phyloP scores from a whole-genome alignment of 805 yeast species.

The Candida maris region DNA sequence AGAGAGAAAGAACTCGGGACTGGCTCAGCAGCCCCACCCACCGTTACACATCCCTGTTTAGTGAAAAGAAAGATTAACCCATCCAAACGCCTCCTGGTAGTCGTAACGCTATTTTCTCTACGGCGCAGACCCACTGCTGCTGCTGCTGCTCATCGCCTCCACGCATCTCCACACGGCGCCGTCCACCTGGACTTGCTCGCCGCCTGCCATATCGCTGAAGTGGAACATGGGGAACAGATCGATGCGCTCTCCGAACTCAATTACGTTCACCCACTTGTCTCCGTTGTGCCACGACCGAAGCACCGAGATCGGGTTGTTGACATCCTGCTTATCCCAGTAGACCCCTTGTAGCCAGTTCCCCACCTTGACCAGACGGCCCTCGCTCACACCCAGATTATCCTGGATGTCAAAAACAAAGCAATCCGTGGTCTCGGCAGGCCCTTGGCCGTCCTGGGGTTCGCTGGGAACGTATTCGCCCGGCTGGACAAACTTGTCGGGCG shows the following conservation, averaged over 20 bases:
- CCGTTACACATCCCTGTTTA: constrained; percentile 5
- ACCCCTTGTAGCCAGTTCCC: constrained; percentile 55
- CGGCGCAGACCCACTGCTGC: no score
- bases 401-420: constrained; percentile 27
- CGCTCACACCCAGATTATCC: constrained; percentile 19
- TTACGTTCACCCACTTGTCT: constrained; percentile 8
- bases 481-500: constrained; percentile 25
- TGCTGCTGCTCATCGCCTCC: constrained; percentile 7
- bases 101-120: no score
- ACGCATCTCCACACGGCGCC: constrained; percentile 23
- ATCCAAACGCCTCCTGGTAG: no score
- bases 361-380: constrained; percentile 44
- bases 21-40: constrained; percentile 3
- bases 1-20: constrained; percentile 15
- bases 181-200: constrained; percentile 8
- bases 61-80: constrained; percentile 5
- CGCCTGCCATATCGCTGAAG: constrained; percentile 6
- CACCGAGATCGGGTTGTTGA: constrained; percentile 20
- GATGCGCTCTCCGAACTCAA: constrained; percentile 17
- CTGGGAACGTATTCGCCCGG: constrained; percentile 6
- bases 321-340: constrained; percentile 31
- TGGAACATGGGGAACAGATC: constrained; percentile 14
- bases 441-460: neutral
- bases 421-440: constrained; percentile 1
- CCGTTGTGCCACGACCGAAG: constrained; percentile 17